Base-by-base conservation (phyloP, 2,329 filamentous ascomycete genomes). In the Trichoderma sp. region DNA sequence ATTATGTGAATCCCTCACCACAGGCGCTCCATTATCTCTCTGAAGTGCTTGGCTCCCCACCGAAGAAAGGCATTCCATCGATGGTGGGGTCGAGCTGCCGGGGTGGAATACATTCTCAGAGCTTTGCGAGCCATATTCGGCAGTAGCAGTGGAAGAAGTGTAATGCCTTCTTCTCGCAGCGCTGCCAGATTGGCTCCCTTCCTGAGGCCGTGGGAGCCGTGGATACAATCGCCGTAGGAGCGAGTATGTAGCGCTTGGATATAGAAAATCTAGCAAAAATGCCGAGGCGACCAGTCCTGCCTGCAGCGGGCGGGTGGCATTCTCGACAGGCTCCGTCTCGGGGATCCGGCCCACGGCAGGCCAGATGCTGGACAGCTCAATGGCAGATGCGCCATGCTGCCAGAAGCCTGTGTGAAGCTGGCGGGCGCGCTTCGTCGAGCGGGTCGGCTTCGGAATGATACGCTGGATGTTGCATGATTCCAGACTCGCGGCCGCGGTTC, bases 241-340 rank as follows among this genome's bases (percentile, higher is more conserved):
- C 15, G 82, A 79, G 14, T 83, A 71, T 12, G 85, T 82, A 11
- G 83, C 83, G 39, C 76, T 83, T 6, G 87, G 87, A 67, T 88
- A 89, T 9, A 89, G 78, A 69, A 89, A 89, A 77, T 89, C 87
- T 77, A 89, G 84, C 62, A 87, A 79, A 70, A 88, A 85, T 9
- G 82, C 76, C 5, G 87, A 87, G 32, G 86, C 84, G 51, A 80
- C 79, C 70, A 86, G 76, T 3, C 78, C 77, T 11, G 75, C 74
- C 57, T 77, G 76, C 26, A 74, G 71, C 71, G 77, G 73, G 70
- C 68, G 74, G 65, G 74, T 71, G 63, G 75, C 75, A 51, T 73
- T 74, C 47, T 79, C 76, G 60, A 72, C 11, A 21, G 58, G 34
- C n/a, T 70, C 57, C 67, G 43, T 26, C 39, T 70, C 67, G 30